A percentile compares a stretch with the other conserved stretches of the same genome.
These are phyloP conservation scores for Calonectria crousiana DNA, from an alignment of 2,329 filamentous ascomycete species.

Conservation along the genomic window DNA sequence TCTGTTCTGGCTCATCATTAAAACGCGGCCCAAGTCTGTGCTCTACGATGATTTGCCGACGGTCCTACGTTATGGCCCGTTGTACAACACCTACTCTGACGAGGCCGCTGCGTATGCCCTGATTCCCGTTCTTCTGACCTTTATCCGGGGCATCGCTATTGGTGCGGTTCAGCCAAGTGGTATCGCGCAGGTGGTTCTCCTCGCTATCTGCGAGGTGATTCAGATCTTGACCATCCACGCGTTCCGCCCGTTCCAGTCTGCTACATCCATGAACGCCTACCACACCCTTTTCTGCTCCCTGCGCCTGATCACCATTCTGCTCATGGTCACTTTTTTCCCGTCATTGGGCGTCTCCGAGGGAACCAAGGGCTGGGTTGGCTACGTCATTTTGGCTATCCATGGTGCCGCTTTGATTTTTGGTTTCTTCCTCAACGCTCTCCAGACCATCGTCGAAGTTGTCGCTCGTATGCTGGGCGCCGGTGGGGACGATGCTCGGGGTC, in stretches of 20 bases:
- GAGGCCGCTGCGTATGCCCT: constrained; percentile 91
- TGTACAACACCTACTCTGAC: constrained; percentile 98
- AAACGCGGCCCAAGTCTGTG: constrained; percentile 84
- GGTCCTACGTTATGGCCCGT: constrained; percentile 87
- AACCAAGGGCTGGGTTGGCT: constrained; percentile 94
- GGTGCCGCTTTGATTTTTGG: constrained; percentile 87
- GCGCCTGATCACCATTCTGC: constrained; percentile 79
- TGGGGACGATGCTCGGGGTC: constrained; percentile 76
- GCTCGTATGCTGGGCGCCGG: constrained; percentile 87
- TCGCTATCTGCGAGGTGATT: constrained; percentile 95
- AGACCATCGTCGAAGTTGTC: constrained; percentile 89
- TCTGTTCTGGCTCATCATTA: constrained; percentile 84
- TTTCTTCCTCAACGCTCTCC: constrained; percentile 91
- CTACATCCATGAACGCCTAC: constrained; percentile 98
- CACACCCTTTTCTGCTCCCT: constrained; percentile 86
- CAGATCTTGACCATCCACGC: constrained; percentile 88
- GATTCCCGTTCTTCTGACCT: constrained; percentile 85
- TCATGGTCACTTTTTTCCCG: constrained; percentile 88
- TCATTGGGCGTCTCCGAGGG: constrained; percentile 83
- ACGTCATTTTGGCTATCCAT: constrained; percentile 89
- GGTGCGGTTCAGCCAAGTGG: constrained; percentile 94
- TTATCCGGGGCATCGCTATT: constrained; percentile 89
- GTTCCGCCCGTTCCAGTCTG: constrained; percentile 88
- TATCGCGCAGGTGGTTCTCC: constrained; percentile 90
- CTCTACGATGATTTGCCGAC: constrained; percentile 95